Evolutionary conservation across 1,284 basidiomycete species (phyloP).

Genomic region (Cystobasidiaceae sp.): DNA sequence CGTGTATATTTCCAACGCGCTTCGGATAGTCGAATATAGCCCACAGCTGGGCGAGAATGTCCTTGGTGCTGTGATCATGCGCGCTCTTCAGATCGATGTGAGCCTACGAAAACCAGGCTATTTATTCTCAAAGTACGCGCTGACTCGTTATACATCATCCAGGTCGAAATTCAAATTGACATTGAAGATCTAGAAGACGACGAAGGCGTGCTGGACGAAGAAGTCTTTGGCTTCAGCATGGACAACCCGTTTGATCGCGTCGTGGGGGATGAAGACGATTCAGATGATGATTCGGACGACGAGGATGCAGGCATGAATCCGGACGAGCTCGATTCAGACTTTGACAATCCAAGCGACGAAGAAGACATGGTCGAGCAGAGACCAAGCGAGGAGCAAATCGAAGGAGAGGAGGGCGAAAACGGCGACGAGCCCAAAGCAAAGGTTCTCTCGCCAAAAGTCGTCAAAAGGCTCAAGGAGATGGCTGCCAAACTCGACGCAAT

Average conservation of each 20-base stretch:
- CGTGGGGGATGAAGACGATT: slow-evolving; percentile 55
- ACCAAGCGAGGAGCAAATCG: too few relatives aligned
- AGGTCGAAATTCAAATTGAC: slow-evolving; percentile 97
- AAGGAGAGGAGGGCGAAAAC: too few relatives aligned
- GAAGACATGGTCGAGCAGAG: slow-evolving; percentile 47
- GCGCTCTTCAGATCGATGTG: slow-evolving; percentile 94
- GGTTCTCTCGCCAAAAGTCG: slow-evolving; percentile 51
- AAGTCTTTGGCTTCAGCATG: slow-evolving; percentile 35
- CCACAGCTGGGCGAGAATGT: slow-evolving; percentile 81
- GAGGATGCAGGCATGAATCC: slow-evolving; percentile 43
- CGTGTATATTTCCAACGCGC: slow-evolving; percentile 86
- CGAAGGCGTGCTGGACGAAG: slow-evolving; percentile 48
- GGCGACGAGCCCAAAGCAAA: too few relatives aligned
- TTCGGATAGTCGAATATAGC: slow-evolving; percentile 81
- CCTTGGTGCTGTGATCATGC: slow-evolving; percentile 76
- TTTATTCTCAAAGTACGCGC: too few relatives aligned
- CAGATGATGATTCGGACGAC: slow-evolving; percentile 53
- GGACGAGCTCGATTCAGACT: slow-evolving; percentile 46
- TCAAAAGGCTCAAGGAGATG: slow-evolving; percentile 71
- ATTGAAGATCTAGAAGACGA: slow-evolving; percentile 82
- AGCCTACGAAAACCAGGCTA: too few relatives aligned
- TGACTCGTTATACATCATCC: too few relatives aligned
- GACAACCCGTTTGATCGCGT: slow-evolving; percentile 41
- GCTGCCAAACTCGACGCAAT: slow-evolving; percentile 86
- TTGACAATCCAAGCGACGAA: slow-evolving; percentile 55